Evolutionary conservation across 108 stramenopile genomes (phyloP).

Genomic region (Schizochytrium sp.): DNA sequence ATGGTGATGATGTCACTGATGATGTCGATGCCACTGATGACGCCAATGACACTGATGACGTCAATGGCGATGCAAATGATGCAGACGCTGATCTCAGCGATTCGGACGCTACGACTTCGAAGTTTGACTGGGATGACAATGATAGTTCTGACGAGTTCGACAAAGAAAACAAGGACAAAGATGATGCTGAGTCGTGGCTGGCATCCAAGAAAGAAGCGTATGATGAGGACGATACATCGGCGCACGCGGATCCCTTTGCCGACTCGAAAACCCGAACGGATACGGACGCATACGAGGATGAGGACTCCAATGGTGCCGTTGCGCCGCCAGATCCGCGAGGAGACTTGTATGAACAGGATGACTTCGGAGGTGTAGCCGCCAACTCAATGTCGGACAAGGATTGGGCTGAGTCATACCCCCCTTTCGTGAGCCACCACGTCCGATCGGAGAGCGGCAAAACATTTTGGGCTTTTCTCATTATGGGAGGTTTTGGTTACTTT

Average conservation of each 20-base stretch:
- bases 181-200: not conserved
- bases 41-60: not conserved
- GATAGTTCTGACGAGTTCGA: not conserved
- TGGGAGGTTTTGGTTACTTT: not conserved
- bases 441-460: not conserved
- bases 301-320: not conserved
- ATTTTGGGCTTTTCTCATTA: not conserved
- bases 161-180: not conserved
- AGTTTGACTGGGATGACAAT: too few species aligned
- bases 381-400: too few species aligned
- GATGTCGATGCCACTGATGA: not conserved
- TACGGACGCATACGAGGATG: not conserved
- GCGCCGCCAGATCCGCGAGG: too few species aligned
- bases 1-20: too few species aligned
- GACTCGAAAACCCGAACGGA: not conserved
- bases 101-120: too few species aligned
- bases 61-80: not conserved
- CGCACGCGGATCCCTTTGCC: not conserved
- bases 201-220: not conserved
- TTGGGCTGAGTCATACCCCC: too few species aligned
- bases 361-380: too few species aligned
- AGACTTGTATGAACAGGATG: too few species aligned
- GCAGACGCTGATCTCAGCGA: not conserved
- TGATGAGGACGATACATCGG: not conserved
- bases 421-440: not conserved